phyloP scores from a whole-genome alignment of 176 grass and related monocot genomes.

The Dactylis glomerata region DNA sequence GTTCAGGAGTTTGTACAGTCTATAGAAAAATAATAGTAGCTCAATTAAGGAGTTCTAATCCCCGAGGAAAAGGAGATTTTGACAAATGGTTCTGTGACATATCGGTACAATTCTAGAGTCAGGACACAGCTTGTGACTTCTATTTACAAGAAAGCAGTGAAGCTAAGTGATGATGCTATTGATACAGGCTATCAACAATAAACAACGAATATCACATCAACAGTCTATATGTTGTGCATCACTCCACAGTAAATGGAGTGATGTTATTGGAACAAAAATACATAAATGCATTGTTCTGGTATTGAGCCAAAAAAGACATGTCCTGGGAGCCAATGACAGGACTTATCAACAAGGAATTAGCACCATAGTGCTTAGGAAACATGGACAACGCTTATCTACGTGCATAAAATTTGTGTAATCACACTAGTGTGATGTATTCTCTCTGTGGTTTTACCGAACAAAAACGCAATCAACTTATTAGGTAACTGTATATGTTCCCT shows the following conservation, averaged over 20 bases:
- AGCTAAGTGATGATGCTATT: not conserved
- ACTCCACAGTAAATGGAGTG: not conserved
- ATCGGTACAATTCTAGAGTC: not conserved
- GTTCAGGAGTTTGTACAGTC: not conserved
- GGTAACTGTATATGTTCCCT: not conserved
- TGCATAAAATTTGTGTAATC: not conserved
- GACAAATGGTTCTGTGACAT: not conserved
- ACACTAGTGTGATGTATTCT: not conserved
- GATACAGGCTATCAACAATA: not conserved
- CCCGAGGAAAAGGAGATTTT: not conserved
- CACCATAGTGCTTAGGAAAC: not conserved
- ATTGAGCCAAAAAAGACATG: not conserved
- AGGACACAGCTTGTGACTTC: not conserved
- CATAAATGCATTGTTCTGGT: not conserved
- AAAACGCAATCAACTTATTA: too few relatives aligned
- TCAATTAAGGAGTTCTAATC: not conserved
- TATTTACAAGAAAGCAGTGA: not conserved
- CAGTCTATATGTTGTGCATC: not conserved
- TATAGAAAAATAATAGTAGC: not conserved
- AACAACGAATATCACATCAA: not conserved
- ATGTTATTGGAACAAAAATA: not conserved
- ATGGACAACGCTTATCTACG: not conserved
- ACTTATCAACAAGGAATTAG: not conserved
- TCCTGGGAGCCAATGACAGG: not conserved
- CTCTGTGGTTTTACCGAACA: not conserved